Evolutionary conservation across 345 rosid species (phyloP), one percentile per base, ranked within the genome.

Genomic region (Citrus mangshanensis): DNA sequence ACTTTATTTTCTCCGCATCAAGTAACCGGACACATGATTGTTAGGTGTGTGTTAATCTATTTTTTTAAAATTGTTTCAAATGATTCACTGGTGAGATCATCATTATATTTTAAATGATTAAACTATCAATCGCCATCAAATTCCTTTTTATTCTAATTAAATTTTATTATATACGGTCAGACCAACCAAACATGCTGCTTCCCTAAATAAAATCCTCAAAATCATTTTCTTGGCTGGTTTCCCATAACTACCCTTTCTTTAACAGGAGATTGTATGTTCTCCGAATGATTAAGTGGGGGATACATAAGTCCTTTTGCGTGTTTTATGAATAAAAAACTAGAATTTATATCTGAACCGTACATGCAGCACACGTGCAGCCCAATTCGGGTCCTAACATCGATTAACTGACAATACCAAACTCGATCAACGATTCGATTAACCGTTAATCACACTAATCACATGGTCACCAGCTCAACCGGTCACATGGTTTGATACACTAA

Each of bases 401-500:
- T 81, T 81, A 74, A 81, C 82, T 61, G 70, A 82, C 62, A 65
- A 73, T 71, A 34, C 64, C 25, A 25, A 66, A 3, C 72, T 63
- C 42, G 32, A 83, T 51, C 80, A 69, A 66, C 59, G 82, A 81
- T 72, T 77, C 34, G 51, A 65, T 75, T 64, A 32, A 65, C 78
- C 34, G 78, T 51, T 64, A 34, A 51, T 75, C 61, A 42, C 59
- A 25, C 56, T 78, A 75, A 86, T 82, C 92, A 82, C 92, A 83
- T 89, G 90, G 82, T 67, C 70, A 84, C 93, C 92, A 90, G 89
- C 90, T 90, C 87, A 85, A 85, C 84, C 72, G 78, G 77, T 87
- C 92, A 89, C 93, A 83, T 90, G 91, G 83, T 28, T 12, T 40
- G 64, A 70, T 63, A 79, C 65, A 79, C 24, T 54, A 12, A 16